Evolutionary conservation across 2,329 filamentous ascomycete species (phyloP).

Genomic region (Claviceps arundinis): DNA sequence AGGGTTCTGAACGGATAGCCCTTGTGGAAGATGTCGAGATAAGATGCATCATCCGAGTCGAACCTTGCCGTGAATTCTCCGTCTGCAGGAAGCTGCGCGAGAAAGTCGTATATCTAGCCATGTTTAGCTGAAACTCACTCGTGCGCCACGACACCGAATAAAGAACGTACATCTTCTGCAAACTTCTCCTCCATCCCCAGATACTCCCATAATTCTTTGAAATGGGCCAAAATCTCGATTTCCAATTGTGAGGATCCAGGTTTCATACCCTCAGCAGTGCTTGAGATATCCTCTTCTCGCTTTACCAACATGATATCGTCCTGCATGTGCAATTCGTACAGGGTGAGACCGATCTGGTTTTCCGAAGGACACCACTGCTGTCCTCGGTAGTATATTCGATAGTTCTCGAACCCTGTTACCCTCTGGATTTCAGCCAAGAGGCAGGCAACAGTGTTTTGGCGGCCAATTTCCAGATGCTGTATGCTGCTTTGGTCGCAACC

Average conservation of each 20-base stretch:
- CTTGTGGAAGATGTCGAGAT: conserved; percentile 52
- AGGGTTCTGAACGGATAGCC: conserved; percentile 59
- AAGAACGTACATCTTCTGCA: conserved; percentile 45
- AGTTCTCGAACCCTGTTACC: conserved; percentile 63
- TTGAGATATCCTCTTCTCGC: conserved; percentile 34
- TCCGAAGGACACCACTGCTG: conserved; percentile 49
- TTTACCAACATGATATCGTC: conserved; percentile 56
- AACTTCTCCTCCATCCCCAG: conserved; percentile 59
- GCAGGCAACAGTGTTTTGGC: conserved; percentile 56
- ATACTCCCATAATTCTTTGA: conserved; percentile 71
- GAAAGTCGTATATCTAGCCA: conserved; percentile 52
- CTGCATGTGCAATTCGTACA: conserved; percentile 54
- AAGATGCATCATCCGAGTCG: conserved; percentile 35
- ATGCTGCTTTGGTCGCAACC: conserved; percentile 46
- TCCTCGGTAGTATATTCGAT: conserved; percentile 59
- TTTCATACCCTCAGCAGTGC: conserved; percentile 30
- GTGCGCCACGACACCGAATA: background rate
- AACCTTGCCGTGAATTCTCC: conserved; percentile 47
- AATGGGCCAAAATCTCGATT: conserved; percentile 66
- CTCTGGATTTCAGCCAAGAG: conserved; percentile 53
- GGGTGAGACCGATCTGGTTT: conserved; percentile 43
- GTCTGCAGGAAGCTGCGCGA: conserved; percentile 57
- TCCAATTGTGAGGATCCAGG: conserved; percentile 53
- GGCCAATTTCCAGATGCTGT: conserved; percentile 50
- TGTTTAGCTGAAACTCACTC: conserved; percentile 8